phyloP scores from a whole-genome alignment of 306 rosid species.

The Quercus variabilis region DNA sequence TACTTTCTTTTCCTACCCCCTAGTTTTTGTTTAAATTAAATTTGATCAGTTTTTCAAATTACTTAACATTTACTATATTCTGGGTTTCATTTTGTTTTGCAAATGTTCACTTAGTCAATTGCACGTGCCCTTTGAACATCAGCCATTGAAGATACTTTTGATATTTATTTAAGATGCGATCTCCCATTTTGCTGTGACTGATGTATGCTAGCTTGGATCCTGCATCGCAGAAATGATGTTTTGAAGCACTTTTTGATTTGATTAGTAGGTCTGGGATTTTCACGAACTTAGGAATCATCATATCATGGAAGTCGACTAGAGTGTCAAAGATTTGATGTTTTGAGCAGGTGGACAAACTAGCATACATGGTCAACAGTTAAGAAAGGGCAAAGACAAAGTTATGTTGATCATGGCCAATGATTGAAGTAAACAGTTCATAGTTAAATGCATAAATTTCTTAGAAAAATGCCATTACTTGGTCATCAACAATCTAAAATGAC shows the following conservation, averaged over 20 bases:
- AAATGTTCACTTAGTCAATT: neutral
- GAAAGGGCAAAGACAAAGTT: neutral
- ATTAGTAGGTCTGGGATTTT: neutral
- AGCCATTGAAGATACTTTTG: neutral
- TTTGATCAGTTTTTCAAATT: neutral
- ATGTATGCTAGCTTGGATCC: neutral
- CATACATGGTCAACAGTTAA: neutral
- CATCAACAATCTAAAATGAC: neutral
- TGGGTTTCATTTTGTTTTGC: conserved; percentile 5
- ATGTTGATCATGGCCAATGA: neutral
- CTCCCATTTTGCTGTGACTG: neutral
- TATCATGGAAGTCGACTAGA: neutral
- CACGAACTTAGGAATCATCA: neutral
- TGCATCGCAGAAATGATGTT: neutral
- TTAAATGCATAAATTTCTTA: neutral
- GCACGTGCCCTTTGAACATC: neutral
- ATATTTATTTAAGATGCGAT: conserved; percentile 6
- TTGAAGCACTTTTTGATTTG: neutral
- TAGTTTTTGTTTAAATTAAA: neutral
- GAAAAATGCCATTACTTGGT: neutral
- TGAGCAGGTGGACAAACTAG: neutral
- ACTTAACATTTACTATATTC: neutral
- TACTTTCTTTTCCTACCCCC: conserved; percentile 6
- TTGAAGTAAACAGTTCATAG: neutral
- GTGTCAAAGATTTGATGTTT: neutral